Percentiles rank a stretch among this genome's conserved stretches.
Conservation (phyloP, 768 basidiomycete genomes). For the Candolleomyces efflorescens region DNA sequence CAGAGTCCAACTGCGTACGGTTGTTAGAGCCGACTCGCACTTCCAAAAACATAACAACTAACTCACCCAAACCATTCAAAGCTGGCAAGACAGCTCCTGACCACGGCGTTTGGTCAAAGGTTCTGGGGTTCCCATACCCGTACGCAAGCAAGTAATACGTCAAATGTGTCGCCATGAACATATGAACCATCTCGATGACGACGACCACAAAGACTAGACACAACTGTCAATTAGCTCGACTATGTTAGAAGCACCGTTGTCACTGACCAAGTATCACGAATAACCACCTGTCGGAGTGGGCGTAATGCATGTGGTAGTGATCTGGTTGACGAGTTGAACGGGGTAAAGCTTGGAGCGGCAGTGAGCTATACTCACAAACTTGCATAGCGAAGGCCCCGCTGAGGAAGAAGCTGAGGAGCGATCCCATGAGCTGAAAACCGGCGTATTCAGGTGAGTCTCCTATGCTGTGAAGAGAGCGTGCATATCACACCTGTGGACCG, state of each 20-base stretch:
- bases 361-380: not conserved
- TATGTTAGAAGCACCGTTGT: not conserved
- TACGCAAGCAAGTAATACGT: not conserved
- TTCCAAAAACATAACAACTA: too few species aligned
- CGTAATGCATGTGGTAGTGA: not conserved
- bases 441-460: too few species aligned
- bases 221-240: not conserved
- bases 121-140: not conserved
- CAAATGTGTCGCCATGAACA: not conserved
- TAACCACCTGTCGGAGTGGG: not conserved
- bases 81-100: not conserved
- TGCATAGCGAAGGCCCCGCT: not conserved
- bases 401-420: not conserved
- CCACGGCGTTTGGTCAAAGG: not conserved
- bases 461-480: too few species aligned
- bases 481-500: too few species aligned
- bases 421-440: not conserved
- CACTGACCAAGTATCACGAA: not conserved
- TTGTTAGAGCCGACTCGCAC: too few species aligned
- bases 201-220: not conserved
- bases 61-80: not conserved
- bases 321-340: not conserved
- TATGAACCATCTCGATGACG: not conserved
- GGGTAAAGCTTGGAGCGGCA: not conserved
- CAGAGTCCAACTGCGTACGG: not conserved